A percentile compares a stretch with the other conserved stretches of the same genome.
Conservation (phyloP, 2,329 filamentous ascomycete genomes). For the Colletotrichum salicis region DNA sequence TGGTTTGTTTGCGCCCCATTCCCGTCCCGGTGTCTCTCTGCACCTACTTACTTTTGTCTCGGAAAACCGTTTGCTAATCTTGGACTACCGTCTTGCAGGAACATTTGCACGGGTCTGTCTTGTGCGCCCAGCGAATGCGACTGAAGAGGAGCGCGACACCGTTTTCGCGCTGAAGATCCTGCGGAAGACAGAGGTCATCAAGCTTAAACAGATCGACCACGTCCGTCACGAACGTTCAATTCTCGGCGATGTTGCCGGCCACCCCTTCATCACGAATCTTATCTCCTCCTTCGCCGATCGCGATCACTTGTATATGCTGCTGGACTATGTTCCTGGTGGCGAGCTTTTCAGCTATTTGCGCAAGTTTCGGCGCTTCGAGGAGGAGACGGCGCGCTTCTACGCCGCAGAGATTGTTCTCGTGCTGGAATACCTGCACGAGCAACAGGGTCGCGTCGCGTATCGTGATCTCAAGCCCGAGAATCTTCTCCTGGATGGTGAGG, state of each 20-base stretch:
- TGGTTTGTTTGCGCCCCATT: conserved; percentile 57
- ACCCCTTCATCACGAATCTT: conserved; percentile 85
- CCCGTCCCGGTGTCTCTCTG: conserved; percentile 6
- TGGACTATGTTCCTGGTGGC: conserved; percentile 85
- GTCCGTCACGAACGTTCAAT: conserved; percentile 85
- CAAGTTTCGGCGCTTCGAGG: conserved; percentile 81
- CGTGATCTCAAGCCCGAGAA: conserved; percentile 87
- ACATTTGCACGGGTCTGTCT: conserved; percentile 87
- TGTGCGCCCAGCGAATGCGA: conserved; percentile 70
- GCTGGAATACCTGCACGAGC: conserved; percentile 82
- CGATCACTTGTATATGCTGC: conserved; percentile 83
- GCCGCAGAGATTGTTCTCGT: conserved; percentile 86
- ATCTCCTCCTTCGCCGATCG: conserved; percentile 82
- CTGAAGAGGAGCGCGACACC: conserved; percentile 65
- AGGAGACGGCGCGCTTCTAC: conserved; percentile 82
- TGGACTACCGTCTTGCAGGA: conserved; percentile 56
- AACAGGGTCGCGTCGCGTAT: conserved; percentile 81
- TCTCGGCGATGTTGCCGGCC: conserved; percentile 79
- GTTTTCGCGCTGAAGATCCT: conserved; percentile 88
- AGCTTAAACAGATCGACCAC: conserved; percentile 87
- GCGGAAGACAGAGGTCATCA: conserved; percentile 78
- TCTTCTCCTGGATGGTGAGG: conserved; percentile 78
- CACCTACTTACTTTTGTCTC: neutral
- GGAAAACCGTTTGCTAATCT: conserved; percentile 25
- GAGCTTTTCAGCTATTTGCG: conserved; percentile 87